Percentiles rank a stretch among this genome's conserved stretches.
phyloP scores from a whole-genome alignment of 1,284 basidiomycete species.

The Cerrena zonata region DNA sequence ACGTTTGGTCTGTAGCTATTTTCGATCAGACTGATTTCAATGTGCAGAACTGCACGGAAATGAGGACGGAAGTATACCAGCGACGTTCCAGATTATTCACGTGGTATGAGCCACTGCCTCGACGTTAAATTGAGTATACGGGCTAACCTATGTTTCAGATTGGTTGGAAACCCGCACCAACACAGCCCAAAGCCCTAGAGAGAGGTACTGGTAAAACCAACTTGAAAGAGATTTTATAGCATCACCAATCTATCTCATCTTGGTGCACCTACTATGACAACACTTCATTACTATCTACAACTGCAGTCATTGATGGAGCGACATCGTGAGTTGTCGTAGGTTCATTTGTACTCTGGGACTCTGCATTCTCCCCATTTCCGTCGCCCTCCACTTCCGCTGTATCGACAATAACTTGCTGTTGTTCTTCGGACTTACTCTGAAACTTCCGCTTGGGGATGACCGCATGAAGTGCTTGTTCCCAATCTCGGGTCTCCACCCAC shows the following conservation, averaged over 20 bases:
- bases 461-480: conserved; percentile 77
- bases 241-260: conserved; percentile 2
- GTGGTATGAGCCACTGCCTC: conserved; percentile 51
- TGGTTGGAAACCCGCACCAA: conserved; percentile 93
- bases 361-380: conserved; percentile 2
- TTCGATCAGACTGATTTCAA: too few relatives aligned
- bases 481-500: conserved; percentile 80
- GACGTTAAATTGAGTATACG: conserved; percentile 5
- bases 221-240: conserved; percentile 74
- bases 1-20: too few relatives aligned
- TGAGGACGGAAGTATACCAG: conserved; percentile 80
- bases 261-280: neutral
- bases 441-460: conserved; percentile 91
- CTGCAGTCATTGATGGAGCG: conserved; percentile 9
- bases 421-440: conserved; percentile 28
- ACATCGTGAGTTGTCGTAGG: neutral
- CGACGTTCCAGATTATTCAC: conserved; percentile 94
- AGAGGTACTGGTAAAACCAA: conserved; percentile 79
- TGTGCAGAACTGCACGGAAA: conserved; percentile 75
- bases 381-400: conserved; percentile 19
- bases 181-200: conserved; percentile 79
- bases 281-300: conserved; percentile 9
- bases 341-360: neutral
- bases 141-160: conserved; percentile 51
- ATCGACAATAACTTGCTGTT: conserved; percentile 13